Base-by-base conservation (phyloP, 176 grass and related monocot genomes). In the Rhynchospora pubera region DNA sequence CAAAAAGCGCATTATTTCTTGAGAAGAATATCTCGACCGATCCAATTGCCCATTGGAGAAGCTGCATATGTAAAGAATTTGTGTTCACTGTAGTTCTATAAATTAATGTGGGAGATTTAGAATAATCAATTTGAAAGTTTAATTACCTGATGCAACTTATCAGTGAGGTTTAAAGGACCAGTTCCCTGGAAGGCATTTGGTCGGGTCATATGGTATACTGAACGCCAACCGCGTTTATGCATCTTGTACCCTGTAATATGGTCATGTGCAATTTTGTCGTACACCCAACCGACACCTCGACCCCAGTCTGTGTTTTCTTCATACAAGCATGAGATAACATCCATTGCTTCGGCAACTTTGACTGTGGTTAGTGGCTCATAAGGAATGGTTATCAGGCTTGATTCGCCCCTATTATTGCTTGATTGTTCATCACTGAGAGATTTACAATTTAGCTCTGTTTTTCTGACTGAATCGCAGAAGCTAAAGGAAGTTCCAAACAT, bases 1-100 rank as follows among this genome's bases (percentile, higher is more conserved):
- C 83, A 19, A 78, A 8, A 7, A 85, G 66, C 5, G 51, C 65
- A 46, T 85, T 85, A 9, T 77, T 85, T 48, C 57, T 60, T 11
- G 83, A 85, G 83, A 85, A 85, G 34, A 85, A 85, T 14, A 85
- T 65, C 69, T 85, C 83, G 4, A 85, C 57, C 6, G 83, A 85
- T 51, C 83, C 83, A 21, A 68, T 62, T 19, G 70, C 64, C 70
- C 83, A 78, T 30, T 68, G 66, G 2, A 77, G 67, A 61, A 75
- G 64, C 83, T 85, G 68, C 21, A 71, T 2, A 14, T 1, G 24
- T 24, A 73, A 72, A 55, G n/a, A 81, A 64, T 22, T 21, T 19
- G 9, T 32, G 30, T 45, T 60, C 30, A 60, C 46, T 81, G 56
- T 65, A 14, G 59, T 46, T 81, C 6, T 42, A 6, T 19, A 32